phyloP scores from a whole-genome alignment of 495 filamentous ascomycete species.

The Aspergillus haitiensis region DNA sequence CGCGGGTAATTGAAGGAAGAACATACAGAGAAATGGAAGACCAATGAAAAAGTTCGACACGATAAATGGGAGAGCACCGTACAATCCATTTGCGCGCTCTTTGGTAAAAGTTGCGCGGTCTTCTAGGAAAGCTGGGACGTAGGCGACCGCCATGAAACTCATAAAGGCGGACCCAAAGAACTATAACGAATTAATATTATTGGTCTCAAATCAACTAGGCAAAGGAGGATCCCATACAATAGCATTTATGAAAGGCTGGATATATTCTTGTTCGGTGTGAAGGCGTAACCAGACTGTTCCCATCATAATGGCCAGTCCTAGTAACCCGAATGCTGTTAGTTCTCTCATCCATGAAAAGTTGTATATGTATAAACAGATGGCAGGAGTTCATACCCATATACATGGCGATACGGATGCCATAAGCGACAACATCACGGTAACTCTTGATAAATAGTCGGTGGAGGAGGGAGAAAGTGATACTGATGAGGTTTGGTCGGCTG shows the following conservation, averaged over 20 bases:
- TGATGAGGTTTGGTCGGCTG: slow-evolving; percentile 24
- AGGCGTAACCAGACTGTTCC: slow-evolving; percentile 82
- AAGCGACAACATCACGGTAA: slow-evolving; percentile 77
- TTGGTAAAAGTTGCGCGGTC: slow-evolving; percentile 72
- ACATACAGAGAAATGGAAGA: slow-evolving; percentile 66
- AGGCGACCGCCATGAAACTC: slow-evolving; percentile 89
- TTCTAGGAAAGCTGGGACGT: slow-evolving; percentile 79
- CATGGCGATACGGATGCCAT: slow-evolving; percentile 80
- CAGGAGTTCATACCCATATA: slow-evolving; percentile 58
- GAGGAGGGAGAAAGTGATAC: slow-evolving; percentile 55
- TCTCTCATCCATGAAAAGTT: slow-evolving; percentile 5
- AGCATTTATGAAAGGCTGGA: slow-evolving; percentile 76
- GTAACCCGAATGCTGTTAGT: neutral
- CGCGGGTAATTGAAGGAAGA: neutral
- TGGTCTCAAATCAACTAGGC: slow-evolving; percentile 1
- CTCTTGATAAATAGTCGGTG: slow-evolving; percentile 76
- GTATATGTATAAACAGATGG: neutral
- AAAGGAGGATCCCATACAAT: slow-evolving; percentile 47
- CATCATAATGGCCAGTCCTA: slow-evolving; percentile 77
- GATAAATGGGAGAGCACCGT: slow-evolving; percentile 69
- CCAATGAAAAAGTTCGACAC: slow-evolving; percentile 80
- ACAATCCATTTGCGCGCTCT: slow-evolving; percentile 79
- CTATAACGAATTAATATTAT: slow-evolving; percentile 19
- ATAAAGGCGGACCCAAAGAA: slow-evolving; percentile 85
- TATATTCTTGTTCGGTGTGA: slow-evolving; percentile 59